These are phyloP conservation scores for Tilletia caries DNA, from an alignment of 1,284 basidiomycete genomes.

Conservation along the genomic window DNA sequence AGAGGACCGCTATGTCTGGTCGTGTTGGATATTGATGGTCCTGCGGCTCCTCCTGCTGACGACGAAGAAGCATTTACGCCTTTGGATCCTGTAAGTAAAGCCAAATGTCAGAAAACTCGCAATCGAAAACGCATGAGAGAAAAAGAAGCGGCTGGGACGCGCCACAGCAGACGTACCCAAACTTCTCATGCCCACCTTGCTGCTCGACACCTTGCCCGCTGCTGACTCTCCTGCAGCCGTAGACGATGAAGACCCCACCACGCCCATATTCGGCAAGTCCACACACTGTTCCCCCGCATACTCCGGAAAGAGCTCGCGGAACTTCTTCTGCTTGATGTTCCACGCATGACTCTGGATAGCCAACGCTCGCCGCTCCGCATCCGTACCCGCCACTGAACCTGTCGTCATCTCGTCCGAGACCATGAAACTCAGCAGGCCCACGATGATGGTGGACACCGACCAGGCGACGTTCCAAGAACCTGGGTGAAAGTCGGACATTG, in stretches of 20 bases:
- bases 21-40: neutral
- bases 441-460: conserved; percentile 87
- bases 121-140: neutral
- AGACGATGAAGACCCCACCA: neutral
- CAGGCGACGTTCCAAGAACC: conserved; percentile 85
- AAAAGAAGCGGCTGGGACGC: neutral
- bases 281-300: conserved; percentile 25
- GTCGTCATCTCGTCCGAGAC: conserved; percentile 94
- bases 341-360: conserved; percentile 77
- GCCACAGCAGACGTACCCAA: conserved; percentile 4
- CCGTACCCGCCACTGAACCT: conserved; percentile 77
- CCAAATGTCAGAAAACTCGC: neutral
- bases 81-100: conserved; percentile 6
- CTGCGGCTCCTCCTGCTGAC: neutral
- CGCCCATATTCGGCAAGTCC: conserved; percentile 51
- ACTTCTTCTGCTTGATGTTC: conserved; percentile 75
- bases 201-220: neutral
- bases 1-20: conserved; percentile 9
- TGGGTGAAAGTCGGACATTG: conserved; percentile 67
- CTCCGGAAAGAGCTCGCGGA: conserved; percentile 56
- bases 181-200: conserved; percentile 14
- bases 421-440: conserved; percentile 94
- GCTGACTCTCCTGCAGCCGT: neutral
- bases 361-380: conserved; percentile 71
- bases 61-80: neutral